Evolutionary conservation across 192 early-diverging fungal genomes (phyloP), one percentile per base, ranked within the genome.

Genomic region (Pecoramyces ruminantium): DNA sequence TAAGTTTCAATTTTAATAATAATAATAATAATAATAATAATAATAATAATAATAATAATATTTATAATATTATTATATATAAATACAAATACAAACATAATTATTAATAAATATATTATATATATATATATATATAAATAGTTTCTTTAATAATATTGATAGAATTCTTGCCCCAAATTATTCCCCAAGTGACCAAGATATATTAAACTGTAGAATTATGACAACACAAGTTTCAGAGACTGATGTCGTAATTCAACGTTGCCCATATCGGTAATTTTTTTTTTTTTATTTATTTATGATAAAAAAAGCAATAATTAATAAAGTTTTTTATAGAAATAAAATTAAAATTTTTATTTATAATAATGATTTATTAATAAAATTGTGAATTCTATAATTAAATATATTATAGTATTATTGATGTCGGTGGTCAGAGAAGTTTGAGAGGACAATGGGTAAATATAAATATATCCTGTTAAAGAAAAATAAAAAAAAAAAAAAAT

Each of bases 201-300:
- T 94, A 67, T 83, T 94, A 25, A 86, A 87, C 79, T 87, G 91
- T 21, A 86, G 93, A 80, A 88, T 93, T 28, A 89, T 90, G 85
- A 94, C 93, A 21, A 83, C 92, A 25, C 89, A 88, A 29, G 92
- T 94, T n/a, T 88, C 90, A 13, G 93, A 94, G 82, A 91, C 88
- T 38, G 81, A 85, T 78, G 92, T 93, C 67, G 83, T 88, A 80
- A 91, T 94, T 58, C 51, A 67, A 67, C 51, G 51, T 67, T 67
- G 51, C 25, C 51, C 51, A 67, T 67, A 67, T n/a, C 21, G 51
- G 51, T 67, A 67, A 8, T n/a, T 67, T 39, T 67, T 67, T 67
- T 67, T n/a, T n/a, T n/a, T n/a, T n/a, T n/a, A n/a, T n/a, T n/a
- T n/a, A n/a, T n/a, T n/a, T n/a, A n/a, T n/a, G n/a, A n/a, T n/a